phyloP scores from a whole-genome alignment of 148 eudicot genomes.

The Rhododendron kiyosumense region DNA sequence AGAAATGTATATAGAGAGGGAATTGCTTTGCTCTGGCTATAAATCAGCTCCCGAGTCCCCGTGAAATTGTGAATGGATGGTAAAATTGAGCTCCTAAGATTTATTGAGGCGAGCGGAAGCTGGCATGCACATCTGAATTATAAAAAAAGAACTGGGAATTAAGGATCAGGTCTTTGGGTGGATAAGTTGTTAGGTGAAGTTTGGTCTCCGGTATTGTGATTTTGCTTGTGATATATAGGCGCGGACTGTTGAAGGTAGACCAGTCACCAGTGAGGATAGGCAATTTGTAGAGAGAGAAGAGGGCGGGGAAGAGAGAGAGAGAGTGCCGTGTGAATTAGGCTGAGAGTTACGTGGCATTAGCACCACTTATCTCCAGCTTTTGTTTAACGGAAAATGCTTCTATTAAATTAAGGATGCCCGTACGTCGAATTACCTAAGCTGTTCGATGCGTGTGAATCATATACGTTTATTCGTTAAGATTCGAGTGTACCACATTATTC shows the following conservation, averaged over 20 bases:
- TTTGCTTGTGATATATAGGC: not conserved
- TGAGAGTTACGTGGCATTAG: not conserved
- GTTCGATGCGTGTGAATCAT: not conserved
- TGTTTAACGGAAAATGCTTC: not conserved
- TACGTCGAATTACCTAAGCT: not conserved
- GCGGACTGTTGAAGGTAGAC: not conserved
- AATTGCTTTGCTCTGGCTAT: no score
- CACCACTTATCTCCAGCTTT: not conserved
- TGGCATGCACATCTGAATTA: no score
- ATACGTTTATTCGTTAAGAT: not conserved
- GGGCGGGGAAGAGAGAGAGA: not conserved
- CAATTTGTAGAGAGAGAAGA: not conserved
- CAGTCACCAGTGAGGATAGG: not conserved
- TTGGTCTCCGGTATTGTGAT: conserved; percentile 14
- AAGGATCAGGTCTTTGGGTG: conserved; percentile 14
- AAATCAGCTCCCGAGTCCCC: no score
- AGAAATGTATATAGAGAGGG: not conserved
- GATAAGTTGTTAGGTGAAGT: conserved; percentile 16
- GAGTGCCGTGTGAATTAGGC: not conserved
- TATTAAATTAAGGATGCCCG: no score
- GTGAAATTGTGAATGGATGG: no score
- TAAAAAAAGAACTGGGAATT: not conserved
- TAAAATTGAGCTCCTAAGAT: no score
- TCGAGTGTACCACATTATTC: no score
- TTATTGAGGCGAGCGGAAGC: no score